Conservation (phyloP, 2,329 filamentous ascomycete species). For the Sarocladiaceae sp. region DNA sequence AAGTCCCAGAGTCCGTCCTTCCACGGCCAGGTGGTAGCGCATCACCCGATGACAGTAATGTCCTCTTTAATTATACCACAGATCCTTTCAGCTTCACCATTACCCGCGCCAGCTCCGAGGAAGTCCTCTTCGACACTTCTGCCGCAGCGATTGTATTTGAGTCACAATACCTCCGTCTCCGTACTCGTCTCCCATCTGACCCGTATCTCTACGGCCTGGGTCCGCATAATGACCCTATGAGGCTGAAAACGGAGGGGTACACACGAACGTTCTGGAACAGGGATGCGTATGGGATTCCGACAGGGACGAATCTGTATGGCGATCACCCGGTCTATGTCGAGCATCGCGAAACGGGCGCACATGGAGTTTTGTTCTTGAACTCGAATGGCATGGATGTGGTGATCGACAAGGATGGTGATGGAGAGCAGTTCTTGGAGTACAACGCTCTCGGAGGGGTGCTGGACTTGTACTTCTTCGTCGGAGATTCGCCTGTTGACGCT, state of each 20-base stretch:
- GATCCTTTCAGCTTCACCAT: slow-evolving; percentile 64
- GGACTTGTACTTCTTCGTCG: slow-evolving; percentile 74
- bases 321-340: slow-evolving; percentile 74
- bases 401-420: slow-evolving; percentile 52
- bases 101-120: slow-evolving; percentile 28
- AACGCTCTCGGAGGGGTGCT: slow-evolving; percentile 72
- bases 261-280: slow-evolving; percentile 63
- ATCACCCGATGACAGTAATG: slow-evolving; percentile 26
- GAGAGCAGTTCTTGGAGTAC: slow-evolving; percentile 70
- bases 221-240: slow-evolving; percentile 67
- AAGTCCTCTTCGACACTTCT: slow-evolving; percentile 64
- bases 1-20: slow-evolving; percentile 64
- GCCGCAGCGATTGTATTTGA: slow-evolving; percentile 65
- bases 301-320: slow-evolving; percentile 67
- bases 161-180: slow-evolving; percentile 67
- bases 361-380: slow-evolving; percentile 73
- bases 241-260: slow-evolving; percentile 57
- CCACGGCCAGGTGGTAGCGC: slow-evolving; percentile 38
- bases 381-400: slow-evolving; percentile 70
- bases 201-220: slow-evolving; percentile 74
- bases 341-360: slow-evolving; percentile 37
- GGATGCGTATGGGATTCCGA: slow-evolving; percentile 56
- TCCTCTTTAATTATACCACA: slow-evolving; percentile 38
- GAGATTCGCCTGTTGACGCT: slow-evolving; percentile 61
- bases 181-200: slow-evolving; percentile 60